Base-by-base conservation (phyloP, 345 rosid genomes). In the Xanthoceras sorbifolium region DNA sequence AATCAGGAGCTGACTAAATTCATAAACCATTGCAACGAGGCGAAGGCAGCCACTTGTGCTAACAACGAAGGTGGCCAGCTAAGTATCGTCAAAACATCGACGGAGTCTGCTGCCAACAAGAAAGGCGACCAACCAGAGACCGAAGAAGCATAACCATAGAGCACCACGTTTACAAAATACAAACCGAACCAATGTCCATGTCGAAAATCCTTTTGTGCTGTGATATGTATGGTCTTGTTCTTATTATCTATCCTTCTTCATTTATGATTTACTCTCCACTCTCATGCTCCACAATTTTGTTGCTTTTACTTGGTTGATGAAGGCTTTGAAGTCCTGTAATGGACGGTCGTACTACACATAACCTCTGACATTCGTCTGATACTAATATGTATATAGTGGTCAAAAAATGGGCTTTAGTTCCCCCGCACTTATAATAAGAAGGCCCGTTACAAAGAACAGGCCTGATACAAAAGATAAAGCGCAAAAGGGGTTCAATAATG, bases 21-120 rank as follows among this genome's bases (percentile, higher is more conserved):
- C 80, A 90, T 93, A 73, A 95, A 95, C 83, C 94, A 87, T 17
- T 90, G 96, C 87, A 93, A 93, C 26, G 98, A 92, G 89, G 77
- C 88, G 75, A 93, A 92, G 83, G 91, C 96, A 40, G 94, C 97
- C 32, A 89, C 94, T 11, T 73, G 88, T 23, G 98, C 95, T 26
- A 84, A 87, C 79, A 90, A 93, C 76, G 94, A 86, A 78, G 97
- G 98, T 18, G 97, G 97, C 26, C 96, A 87, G 75, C 86, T 93
- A 23, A 87, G 87, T 36, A 84, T 92, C 17, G 80, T 95, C 44
- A 92, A 92, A 71, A 64, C 83, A 9, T 82, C 86, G 34, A 22
- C 83, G 6, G 91, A 76, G 67, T 29, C 89, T 8, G 68, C 91
- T 3, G 77, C 48, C 6, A 78, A 76, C 12, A 81, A 90, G 83